Evolutionary conservation across 257 asterid genomes (phyloP).

Genomic region (Striga asiatica): DNA sequence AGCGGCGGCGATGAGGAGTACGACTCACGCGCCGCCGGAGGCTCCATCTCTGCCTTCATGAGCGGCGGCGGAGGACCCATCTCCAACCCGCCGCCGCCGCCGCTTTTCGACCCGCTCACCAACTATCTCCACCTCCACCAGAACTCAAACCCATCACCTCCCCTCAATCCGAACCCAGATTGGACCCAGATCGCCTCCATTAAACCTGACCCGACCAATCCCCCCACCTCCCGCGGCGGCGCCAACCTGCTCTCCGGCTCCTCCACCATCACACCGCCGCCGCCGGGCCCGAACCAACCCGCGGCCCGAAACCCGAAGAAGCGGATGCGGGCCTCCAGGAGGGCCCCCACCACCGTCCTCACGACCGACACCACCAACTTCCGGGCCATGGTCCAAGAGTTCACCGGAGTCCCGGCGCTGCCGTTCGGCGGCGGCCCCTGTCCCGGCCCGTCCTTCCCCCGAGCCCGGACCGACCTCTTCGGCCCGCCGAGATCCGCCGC

Average conservation of each 20-base stretch:
- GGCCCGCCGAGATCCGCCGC: slow-evolving; percentile 27
- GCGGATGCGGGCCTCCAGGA: slow-evolving; percentile 78
- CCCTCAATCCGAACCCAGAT: slow-evolving; percentile 10
- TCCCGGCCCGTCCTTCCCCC: slow-evolving; percentile 30
- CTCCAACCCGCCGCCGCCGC: slow-evolving; percentile 7
- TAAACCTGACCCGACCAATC: slow-evolving; percentile 32
- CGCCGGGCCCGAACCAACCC: slow-evolving; percentile 9
- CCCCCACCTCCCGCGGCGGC: background rate
- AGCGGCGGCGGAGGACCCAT: slow-evolving; percentile 13
- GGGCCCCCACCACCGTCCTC: slow-evolving; percentile 91
- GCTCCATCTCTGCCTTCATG: slow-evolving; percentile 20
- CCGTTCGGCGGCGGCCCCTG: slow-evolving; percentile 56
- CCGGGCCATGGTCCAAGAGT: slow-evolving; percentile 97
- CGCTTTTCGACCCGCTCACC: slow-evolving; percentile 41
- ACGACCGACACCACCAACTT: slow-evolving; percentile 81
- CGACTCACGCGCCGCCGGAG: slow-evolving; percentile 69
- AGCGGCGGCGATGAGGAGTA: slow-evolving; percentile 70
- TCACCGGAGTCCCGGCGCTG: slow-evolving; percentile 86
- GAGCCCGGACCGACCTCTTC: slow-evolving; percentile 44
- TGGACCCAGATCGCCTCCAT: slow-evolving; percentile 26
- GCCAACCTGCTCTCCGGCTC: slow-evolving; percentile 8
- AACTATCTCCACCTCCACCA: slow-evolving; percentile 27
- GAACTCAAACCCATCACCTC: slow-evolving; percentile 1
- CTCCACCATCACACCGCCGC: background rate
- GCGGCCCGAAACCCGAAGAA: slow-evolving; percentile 64